Evolutionary conservation across 257 asterid species (phyloP).

Genomic region (Cinchona pubescens): DNA sequence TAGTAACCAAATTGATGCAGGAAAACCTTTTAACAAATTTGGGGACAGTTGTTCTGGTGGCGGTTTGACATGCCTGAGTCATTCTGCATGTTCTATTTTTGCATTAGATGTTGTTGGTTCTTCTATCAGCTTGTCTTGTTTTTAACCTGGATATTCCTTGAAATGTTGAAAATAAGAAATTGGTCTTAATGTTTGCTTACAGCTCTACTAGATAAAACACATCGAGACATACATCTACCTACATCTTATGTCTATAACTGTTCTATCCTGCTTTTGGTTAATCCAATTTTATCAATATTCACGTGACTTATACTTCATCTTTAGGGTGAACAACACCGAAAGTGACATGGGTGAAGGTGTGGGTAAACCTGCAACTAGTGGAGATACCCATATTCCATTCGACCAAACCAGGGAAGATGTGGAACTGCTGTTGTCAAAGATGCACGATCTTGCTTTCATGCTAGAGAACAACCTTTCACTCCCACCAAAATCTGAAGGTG

Average conservation of each 20-base stretch:
- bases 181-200: background rate
- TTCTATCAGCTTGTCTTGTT: background rate
- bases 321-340: constrained; percentile 21
- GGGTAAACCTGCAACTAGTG: constrained; percentile 13
- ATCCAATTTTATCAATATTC: background rate
- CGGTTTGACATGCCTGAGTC: background rate
- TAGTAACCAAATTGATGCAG: background rate
- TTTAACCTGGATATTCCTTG: too few species aligned
- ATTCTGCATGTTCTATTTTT: background rate
- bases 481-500: constrained; percentile 31
- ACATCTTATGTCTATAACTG: too few species aligned
- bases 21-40: background rate
- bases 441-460: constrained; percentile 55
- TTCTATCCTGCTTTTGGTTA: background rate
- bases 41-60: background rate
- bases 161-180: background rate
- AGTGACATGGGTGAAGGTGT: constrained; percentile 8
- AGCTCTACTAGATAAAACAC: background rate
- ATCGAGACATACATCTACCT: background rate
- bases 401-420: constrained; percentile 20
- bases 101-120: background rate
- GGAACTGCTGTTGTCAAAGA: constrained; percentile 32
- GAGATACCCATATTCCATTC: constrained; percentile 11
- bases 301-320: background rate
- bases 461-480: constrained; percentile 33